Evolutionary conservation across 345 rosid genomes (phyloP), one percentile per base, ranked within the genome.

Genomic region (Rhizophora mangle): DNA sequence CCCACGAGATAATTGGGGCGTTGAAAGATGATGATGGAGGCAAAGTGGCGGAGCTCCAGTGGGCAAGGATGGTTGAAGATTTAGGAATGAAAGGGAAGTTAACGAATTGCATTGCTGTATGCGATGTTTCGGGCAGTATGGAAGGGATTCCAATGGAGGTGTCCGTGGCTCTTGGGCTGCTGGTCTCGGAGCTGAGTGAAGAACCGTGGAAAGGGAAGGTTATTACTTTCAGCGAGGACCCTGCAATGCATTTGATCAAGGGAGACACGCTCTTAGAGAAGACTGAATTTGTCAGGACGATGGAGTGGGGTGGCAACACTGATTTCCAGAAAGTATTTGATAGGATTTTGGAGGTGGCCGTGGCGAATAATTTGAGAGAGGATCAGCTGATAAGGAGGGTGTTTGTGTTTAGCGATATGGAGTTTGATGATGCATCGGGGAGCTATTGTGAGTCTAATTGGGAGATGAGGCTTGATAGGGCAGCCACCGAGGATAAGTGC

Each of bases 331-430:
- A 76, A 59, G 93, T 87, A 65, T 85, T 82, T 47, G 89, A 91
- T 74, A 52, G 77, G 21, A 85, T 85, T 9, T 69, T 89, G 19
- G 16, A 62, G 30, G 87, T 87, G n/a, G 91, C 85, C 0, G 87
- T 76, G 1, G 20, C 74, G 16, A 84, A 87, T 57, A 70, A 54
- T 0, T 6, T 84, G 68, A 81, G 75, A 39, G 77, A 84, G 0
- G 89, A 85, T 37, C 73, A 82, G 32, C 87, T 87, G 88, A 81
- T 89, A 3, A 85, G 78, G 73, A 75, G 82, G 74, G 79, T 85
- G 36, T 81, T 87, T 57, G 89, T 89, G 61, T 88, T 88, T 57
- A 88, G 89, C 32, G 92, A 83, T 65, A 88, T 91, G 95, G 91
- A 85, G 15, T 91, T 87, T 24, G 85, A 85, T 69, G 0, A 65